Percentiles rank a stretch among this genome's conserved stretches.
Evolutionary conservation across 768 basidiomycete species (phyloP).

Genomic region (Chalciporus chontae): DNA sequence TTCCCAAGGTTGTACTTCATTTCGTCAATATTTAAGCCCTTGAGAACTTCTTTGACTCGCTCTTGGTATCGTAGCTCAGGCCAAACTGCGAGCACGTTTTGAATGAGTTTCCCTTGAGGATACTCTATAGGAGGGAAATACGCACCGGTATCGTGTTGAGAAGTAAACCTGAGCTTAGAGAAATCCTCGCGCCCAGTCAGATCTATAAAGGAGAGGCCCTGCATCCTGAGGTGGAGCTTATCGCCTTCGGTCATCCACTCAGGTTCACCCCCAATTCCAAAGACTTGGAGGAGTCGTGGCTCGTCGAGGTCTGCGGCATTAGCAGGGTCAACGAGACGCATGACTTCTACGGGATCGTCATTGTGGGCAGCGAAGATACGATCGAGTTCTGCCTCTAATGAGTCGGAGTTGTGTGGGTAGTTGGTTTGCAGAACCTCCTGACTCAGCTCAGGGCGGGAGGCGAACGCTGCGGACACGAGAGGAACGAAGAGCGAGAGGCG

Average conservation of each 20-base stretch:
- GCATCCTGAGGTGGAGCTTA: constrained; percentile 12
- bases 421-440: constrained; percentile 1
- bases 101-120: neutral
- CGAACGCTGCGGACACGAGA: neutral
- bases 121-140: neutral
- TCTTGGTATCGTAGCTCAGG: constrained; percentile 14
- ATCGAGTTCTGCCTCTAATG: neutral
- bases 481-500: neutral
- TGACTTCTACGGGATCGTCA: constrained; percentile 14
- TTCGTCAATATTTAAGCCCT: constrained; percentile 24
- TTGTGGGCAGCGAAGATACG: constrained; percentile 10
- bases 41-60: constrained; percentile 6
- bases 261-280: constrained; percentile 13
- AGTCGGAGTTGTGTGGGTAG: neutral
- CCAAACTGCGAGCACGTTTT: constrained; percentile 8
- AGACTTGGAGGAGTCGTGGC: constrained; percentile 15
- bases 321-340: constrained; percentile 13
- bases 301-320: constrained; percentile 15
- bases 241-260: constrained; percentile 17
- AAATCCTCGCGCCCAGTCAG: constrained; percentile 7
- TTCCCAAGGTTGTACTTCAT: constrained; percentile 31
- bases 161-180: neutral
- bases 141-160: neutral
- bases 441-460: neutral
- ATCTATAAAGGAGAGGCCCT: constrained; percentile 14